A percentile compares a stretch with the other conserved stretches of the same genome.
Evolutionary conservation across 176 grass and related monocot genomes (phyloP).

Genomic region (Bothriochloa decipiens): DNA sequence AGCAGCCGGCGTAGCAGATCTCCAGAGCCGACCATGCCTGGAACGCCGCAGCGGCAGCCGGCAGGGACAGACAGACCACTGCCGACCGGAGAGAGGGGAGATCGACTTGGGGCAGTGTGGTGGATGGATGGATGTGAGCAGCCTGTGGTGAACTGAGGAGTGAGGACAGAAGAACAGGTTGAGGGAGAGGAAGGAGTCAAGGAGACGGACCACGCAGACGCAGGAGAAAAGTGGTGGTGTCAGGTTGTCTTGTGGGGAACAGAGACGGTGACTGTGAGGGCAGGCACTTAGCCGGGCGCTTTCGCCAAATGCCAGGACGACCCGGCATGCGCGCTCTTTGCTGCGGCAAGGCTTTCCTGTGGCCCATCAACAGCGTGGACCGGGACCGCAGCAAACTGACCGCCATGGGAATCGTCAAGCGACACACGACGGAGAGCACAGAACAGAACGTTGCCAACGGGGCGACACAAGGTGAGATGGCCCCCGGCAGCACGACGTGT

Average conservation of each 20-base stretch:
- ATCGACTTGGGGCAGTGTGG: neutral
- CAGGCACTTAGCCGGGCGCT: slow-evolving; percentile 33
- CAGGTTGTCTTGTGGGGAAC: neutral
- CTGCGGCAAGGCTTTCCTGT: neutral
- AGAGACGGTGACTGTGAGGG: neutral
- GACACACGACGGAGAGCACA: neutral
- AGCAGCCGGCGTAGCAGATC: neutral
- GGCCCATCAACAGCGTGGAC: neutral
- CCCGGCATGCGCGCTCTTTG: neutral
- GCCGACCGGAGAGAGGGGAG: neutral
- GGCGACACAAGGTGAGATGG: no score
- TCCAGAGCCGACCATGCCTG: neutral
- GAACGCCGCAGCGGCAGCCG: neutral
- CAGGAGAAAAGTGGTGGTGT: no score
- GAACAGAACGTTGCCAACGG: no score
- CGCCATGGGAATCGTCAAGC: neutral
- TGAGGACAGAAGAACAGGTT: neutral
- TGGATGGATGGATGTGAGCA: neutral
- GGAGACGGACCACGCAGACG: no score
- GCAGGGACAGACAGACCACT: neutral
- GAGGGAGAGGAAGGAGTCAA: neutral
- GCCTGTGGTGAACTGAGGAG: neutral
- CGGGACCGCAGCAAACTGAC: neutral
- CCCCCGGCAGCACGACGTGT: no score
- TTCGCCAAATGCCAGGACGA: slow-evolving; percentile 39